These are phyloP conservation scores for Blastocystis sp. DNA, from an alignment of 352 stramenopile species.

Conservation along the genomic window DNA sequence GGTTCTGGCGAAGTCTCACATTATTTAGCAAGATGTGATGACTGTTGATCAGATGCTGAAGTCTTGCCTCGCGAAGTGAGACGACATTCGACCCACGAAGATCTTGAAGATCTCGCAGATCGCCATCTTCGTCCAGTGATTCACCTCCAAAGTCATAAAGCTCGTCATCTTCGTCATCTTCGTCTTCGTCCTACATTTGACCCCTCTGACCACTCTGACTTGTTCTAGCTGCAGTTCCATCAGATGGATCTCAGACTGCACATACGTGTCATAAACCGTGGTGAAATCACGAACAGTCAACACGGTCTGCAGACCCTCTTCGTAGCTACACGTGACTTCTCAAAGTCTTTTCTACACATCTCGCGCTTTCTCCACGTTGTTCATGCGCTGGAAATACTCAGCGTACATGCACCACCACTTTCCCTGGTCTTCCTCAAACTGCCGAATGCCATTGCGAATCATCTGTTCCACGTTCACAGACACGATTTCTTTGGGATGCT, in stretches of 20 bases:
- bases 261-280: constrained; percentile 95
- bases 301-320: constrained; percentile 68
- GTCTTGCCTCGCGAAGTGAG: constrained; percentile 74
- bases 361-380: constrained; percentile 89
- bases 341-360: constrained; percentile 86
- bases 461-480: constrained; percentile 88
- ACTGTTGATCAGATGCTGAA: constrained; percentile 85
- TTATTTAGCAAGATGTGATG: constrained; percentile 86
- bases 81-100: constrained; percentile 78
- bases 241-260: constrained; percentile 94
- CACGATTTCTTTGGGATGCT: constrained; percentile 82
- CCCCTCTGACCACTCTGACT: constrained; percentile 65
- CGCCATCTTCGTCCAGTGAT: constrained; percentile 69
- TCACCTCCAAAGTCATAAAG: constrained; percentile 65
- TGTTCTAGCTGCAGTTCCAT: constrained; percentile 89
- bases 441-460: constrained; percentile 81
- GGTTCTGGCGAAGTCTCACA: constrained; percentile 95
- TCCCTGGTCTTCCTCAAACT: constrained; percentile 91
- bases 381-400: constrained; percentile 91
- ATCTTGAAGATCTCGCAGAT: constrained; percentile 75
- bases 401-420: constrained; percentile 92
- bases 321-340: constrained; percentile 71
- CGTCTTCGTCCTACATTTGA: constrained; percentile 72
- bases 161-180: constrained; percentile 60
- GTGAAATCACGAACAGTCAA: constrained; percentile 89